Conservation (phyloP, 1,139 yeast species). For the Pneumocystis sp. region DNA sequence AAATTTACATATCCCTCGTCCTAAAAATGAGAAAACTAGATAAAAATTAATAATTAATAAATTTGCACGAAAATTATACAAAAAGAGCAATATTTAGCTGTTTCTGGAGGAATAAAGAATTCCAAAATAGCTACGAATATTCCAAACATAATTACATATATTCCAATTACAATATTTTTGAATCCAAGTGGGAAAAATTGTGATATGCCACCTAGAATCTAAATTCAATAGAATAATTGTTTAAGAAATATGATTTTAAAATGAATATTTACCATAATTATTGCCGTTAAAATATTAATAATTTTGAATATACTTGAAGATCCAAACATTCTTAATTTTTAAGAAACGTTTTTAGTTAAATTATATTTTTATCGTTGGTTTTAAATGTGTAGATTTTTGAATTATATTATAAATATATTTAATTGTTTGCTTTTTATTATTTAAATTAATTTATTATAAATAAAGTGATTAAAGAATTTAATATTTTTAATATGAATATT, state of each 20-base stretch:
- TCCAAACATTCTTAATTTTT: neutral
- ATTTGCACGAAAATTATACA: neutral
- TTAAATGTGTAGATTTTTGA: too few species aligned
- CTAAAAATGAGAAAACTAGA: neutral
- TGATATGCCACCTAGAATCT: constrained; percentile 35
- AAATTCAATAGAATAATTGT: neutral
- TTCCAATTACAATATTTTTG: constrained; percentile 29
- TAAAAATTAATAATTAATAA: neutral
- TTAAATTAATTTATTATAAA: neutral
- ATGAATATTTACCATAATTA: constrained; percentile 28
- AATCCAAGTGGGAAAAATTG: constrained; percentile 38
- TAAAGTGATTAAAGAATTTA: neutral
- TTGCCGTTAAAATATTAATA: constrained; percentile 49
- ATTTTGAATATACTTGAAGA: constrained; percentile 38
- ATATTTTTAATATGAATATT: neutral
- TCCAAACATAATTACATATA: constrained; percentile 42
- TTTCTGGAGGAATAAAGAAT: neutral
- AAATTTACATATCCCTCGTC: neutral
- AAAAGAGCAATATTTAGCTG: neutral
- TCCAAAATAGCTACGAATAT: neutral
- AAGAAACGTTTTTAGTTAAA: neutral
- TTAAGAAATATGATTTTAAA: neutral
- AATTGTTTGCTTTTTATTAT: neutral
- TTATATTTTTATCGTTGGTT: neutral
- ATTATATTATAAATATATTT: too few species aligned